Conservation (phyloP, 2,329 filamentous ascomycete species). For the Penicillium sp. region DNA sequence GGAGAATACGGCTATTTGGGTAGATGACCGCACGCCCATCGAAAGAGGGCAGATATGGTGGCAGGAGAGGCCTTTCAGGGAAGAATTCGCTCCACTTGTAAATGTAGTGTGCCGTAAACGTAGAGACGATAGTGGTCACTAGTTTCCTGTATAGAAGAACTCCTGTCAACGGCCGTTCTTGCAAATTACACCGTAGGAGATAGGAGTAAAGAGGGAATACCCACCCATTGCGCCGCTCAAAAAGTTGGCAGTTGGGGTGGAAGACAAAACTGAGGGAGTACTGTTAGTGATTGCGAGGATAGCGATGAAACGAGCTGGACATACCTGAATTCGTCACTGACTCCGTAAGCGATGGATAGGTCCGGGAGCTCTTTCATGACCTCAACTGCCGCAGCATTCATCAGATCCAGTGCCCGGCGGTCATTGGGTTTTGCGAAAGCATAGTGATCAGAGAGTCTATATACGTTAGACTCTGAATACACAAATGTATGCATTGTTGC, state of each 20-base stretch:
- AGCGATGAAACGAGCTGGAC: slow-evolving; percentile 3
- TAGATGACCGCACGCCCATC: slow-evolving; percentile 91
- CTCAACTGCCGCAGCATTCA: slow-evolving; percentile 87
- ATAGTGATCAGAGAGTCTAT: slow-evolving; percentile 78
- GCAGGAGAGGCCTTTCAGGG: slow-evolving; percentile 65
- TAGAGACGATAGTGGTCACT: slow-evolving; percentile 84
- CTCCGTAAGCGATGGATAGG: slow-evolving; percentile 82
- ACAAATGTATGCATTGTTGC: neutral
- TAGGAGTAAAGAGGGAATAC: slow-evolving; percentile 16
- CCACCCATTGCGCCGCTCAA: slow-evolving; percentile 79
- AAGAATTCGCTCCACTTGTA: slow-evolving; percentile 77
- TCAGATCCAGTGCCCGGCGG: slow-evolving; percentile 78
- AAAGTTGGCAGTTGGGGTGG: slow-evolving; percentile 76
- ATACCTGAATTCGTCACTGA: slow-evolving; percentile 83
- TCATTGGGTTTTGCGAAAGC: slow-evolving; percentile 92
- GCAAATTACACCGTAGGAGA: neutral
- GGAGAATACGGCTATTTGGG: slow-evolving; percentile 74
- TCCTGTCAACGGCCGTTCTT: neutral
- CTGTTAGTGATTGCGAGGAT: neutral
- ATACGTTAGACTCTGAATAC: neutral
- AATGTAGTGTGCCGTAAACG: slow-evolving; percentile 89
- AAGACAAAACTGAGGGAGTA: slow-evolving; percentile 70
- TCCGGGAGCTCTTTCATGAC: slow-evolving; percentile 83
- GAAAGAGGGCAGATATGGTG: slow-evolving; percentile 76
- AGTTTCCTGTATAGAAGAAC: slow-evolving; percentile 66